Base-by-base conservation (phyloP, 805 yeast species). In the Ogataea siamensis region DNA sequence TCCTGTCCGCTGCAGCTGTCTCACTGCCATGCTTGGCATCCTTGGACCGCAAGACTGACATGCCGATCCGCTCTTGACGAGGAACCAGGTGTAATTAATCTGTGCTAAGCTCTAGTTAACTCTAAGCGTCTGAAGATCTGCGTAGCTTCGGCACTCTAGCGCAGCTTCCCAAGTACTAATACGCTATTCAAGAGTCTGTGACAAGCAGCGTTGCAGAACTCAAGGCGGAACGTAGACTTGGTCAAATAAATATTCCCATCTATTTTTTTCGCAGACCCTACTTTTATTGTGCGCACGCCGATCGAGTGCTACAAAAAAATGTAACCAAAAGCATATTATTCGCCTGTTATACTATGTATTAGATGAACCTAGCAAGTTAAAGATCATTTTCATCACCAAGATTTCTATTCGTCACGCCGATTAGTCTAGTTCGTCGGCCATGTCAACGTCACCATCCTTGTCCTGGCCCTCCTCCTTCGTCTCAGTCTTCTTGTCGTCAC, bases 371-470 rank as follows among this genome's bases (percentile, higher is more conserved):
- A 36, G 39, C 39, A 36, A 36, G 29, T 34, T 7, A 29, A 28
- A 24, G 28, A 28, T 28, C 32, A 34, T 22, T 14, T 25, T 21
- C 31, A 10, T 31, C 13, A 24, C 27, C n/a, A 21, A 31, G 14
- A 15, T 28, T 17, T 40, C 42, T 45, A 47, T 22, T 7, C 18
- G 39, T n/a, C 37, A 23, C 24, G 13, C n/a, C 35, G 18, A 27
- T 28, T 24, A 42, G 28, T 51, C 55, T 22, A 51, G 37, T 34
- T 49, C 52, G 12, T 51, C 54, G 16, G 34, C 56, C 70, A 65
- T 64, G 32, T 55, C 53, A 34, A 58, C 62, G 51, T 63, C 66
- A 37, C 63, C 66, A 22, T 64, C 70, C 22, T 48, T 37, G 34
- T 47, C 62, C 53, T 37, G 62, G 62, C 28, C 66, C 29, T 27